Evolutionary conservation across 2,329 filamentous ascomycete species (phyloP), one percentile per base, ranked within the genome.

Genomic region (Westerdykella sp.): DNA sequence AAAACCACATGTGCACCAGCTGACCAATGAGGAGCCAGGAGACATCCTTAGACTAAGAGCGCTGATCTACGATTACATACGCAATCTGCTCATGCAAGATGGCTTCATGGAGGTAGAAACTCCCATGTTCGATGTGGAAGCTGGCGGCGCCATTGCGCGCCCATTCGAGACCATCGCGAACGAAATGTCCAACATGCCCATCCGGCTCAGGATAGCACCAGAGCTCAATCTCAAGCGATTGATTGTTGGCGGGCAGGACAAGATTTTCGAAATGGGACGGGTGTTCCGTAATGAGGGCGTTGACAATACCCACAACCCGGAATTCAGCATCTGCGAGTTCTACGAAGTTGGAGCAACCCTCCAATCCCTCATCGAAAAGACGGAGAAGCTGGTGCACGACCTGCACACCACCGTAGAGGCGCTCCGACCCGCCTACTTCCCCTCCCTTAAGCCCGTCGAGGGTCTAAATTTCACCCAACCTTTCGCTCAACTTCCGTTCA

Each of bases 301-400:
- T 1, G 61, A 65, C 41, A 64, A 59, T 30, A 95, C 88, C 0
- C 93, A 98, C 65, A 98, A 98, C 61, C 91, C 93, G 0, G 93
- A 98, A 63, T 98, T 97, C 69, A 93, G 87, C 36, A 97, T 87
- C 47, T 97, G 91, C 73, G 93, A 98, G 69, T 97, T 95, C 69
- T 98, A 98, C 69, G 83, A 85, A 48, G 84, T 90, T 2, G 94
- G 90, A 58, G 81, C 84, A 47, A 85, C 84, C 50, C 76, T 96
- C 0, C 72, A 81, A 30, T 79, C 86, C 34, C 72, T 97, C 40
- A 89, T 95, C 59, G 62, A 67, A 15, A 79, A 82, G 62, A 97
- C 91, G 1, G 85, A 93, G 63, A 71, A 75, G 12, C 68, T 97
- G 38, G 68, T 96, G 25, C 53, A 56, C n/a, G 54, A 52, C 16